Conservation (phyloP, 148 eudicot genomes). For the Dysphania ambrosioides region DNA sequence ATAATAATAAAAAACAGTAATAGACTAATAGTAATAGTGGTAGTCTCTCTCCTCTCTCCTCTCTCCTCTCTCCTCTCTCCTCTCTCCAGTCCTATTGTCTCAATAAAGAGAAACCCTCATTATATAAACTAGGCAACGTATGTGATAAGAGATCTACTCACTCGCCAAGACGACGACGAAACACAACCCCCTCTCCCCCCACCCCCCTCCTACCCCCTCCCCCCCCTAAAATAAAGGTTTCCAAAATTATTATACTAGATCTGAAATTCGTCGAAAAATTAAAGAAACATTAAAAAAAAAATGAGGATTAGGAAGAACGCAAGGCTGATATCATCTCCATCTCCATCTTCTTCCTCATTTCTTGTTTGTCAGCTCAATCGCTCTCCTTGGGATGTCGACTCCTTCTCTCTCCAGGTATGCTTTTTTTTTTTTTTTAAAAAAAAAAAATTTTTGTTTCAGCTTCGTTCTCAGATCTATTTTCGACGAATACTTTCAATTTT, state of each 20-base stretch:
- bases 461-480: constrained; percentile 7
- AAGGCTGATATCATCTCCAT: neutral
- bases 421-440: neutral
- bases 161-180: neutral
- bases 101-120: neutral
- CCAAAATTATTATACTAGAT: neutral
- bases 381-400: constrained; percentile 34
- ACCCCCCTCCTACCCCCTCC: too few species aligned
- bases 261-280: neutral
- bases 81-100: too few species aligned
- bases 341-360: too few species aligned
- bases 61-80: too few species aligned
- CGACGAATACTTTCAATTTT: too few species aligned
- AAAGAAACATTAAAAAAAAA: neutral
- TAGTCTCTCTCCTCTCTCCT: too few species aligned
- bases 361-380: constrained; percentile 35
- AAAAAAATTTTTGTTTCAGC: neutral
- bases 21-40: too few species aligned
- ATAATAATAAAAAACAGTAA: too few species aligned
- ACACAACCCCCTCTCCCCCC: too few species aligned
- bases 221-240: neutral
- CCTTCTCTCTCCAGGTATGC: constrained; percentile 23
- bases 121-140: neutral
- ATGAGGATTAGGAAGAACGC: constrained; percentile 28
- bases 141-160: neutral